A percentile compares a stretch with the other conserved stretches of the same genome.
Conservation (phyloP, 495 filamentous ascomycete species). For the Xylaria venustula region DNA sequence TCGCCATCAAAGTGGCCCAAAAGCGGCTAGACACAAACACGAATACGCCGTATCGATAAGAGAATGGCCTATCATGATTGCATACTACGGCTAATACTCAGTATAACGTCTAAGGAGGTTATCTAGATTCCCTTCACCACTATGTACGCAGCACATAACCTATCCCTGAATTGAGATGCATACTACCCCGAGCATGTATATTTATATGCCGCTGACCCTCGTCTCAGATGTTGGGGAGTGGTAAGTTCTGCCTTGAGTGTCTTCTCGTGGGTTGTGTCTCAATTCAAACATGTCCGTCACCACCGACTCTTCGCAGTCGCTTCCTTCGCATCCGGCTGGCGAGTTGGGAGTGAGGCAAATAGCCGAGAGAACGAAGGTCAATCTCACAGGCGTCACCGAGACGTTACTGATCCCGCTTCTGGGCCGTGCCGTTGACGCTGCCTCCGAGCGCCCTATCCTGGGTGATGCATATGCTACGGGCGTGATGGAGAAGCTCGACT, state of each 20-base stretch:
- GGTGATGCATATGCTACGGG: constrained; percentile 4
- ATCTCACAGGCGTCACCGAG: constrained; percentile 9
- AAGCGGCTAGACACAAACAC: not conserved
- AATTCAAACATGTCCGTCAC: not conserved
- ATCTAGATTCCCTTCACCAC: too few relatives aligned
- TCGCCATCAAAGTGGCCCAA: too few relatives aligned
- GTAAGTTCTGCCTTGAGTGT: too few relatives aligned
- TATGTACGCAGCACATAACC: too few relatives aligned
- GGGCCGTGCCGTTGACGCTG: constrained; percentile 4
- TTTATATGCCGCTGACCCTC: too few relatives aligned
- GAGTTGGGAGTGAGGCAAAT: not conserved
- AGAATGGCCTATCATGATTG: too few relatives aligned
- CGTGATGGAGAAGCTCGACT: constrained; percentile 16
- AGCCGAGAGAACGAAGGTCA: constrained; percentile 1
- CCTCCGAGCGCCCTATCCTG: constrained; percentile 3
- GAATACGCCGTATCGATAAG: not conserved
- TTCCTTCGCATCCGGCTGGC: not conserved
- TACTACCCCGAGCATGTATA: too few relatives aligned
- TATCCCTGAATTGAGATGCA: too few relatives aligned
- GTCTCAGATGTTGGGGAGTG: too few relatives aligned
- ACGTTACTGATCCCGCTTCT: constrained; percentile 12
- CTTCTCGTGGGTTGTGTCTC: not conserved
- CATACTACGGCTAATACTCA: too few relatives aligned
- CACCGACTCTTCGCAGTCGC: not conserved
- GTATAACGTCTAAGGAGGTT: too few relatives aligned